These are phyloP conservation scores for Decorospora gaudefroyi DNA, from an alignment of 2,329 filamentous ascomycete species.

Conservation along the genomic window DNA sequence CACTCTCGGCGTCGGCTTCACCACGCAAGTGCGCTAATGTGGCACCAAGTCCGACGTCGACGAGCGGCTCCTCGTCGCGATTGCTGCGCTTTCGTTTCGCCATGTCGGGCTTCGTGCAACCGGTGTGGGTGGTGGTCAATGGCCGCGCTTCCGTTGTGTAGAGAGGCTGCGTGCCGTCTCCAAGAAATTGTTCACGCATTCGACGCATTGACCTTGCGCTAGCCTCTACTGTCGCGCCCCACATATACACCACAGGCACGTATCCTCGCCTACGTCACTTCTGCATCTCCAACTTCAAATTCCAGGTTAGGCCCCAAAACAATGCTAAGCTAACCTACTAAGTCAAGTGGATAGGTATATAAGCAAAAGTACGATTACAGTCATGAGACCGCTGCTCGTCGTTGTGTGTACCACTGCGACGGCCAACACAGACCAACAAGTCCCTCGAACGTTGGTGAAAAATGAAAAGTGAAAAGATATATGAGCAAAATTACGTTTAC, in stretches of 20 bases:
- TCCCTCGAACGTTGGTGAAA: no score
- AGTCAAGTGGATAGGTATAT: no score
- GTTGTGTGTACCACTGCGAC: no score
- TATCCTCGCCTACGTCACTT: background rate
- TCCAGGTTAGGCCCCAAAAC: no score
- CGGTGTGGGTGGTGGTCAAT: background rate
- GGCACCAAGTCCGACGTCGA: slow-evolving; percentile 36
- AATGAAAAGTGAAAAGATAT: no score
- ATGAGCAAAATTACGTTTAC: no score
- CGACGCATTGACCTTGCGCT: slow-evolving; percentile 4
- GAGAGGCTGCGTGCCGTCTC: no score
- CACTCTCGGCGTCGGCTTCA: slow-evolving; percentile 18
- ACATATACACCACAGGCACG: background rate
- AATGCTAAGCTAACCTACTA: no score
- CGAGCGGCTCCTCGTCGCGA: slow-evolving; percentile 22
- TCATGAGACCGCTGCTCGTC: no score
- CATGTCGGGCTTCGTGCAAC: slow-evolving; percentile 28
- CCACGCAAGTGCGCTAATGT: slow-evolving; percentile 36
- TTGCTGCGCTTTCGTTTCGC: slow-evolving; percentile 39
- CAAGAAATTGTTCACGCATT: slow-evolving; percentile 6
- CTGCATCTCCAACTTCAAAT: background rate
- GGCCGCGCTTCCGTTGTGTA: background rate
- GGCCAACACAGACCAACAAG: no score
- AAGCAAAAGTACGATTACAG: no score
- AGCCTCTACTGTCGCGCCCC: background rate